Evolutionary conservation across 2,329 filamentous ascomycete species (phyloP).

Genomic region (Aquanectria penicillioides): DNA sequence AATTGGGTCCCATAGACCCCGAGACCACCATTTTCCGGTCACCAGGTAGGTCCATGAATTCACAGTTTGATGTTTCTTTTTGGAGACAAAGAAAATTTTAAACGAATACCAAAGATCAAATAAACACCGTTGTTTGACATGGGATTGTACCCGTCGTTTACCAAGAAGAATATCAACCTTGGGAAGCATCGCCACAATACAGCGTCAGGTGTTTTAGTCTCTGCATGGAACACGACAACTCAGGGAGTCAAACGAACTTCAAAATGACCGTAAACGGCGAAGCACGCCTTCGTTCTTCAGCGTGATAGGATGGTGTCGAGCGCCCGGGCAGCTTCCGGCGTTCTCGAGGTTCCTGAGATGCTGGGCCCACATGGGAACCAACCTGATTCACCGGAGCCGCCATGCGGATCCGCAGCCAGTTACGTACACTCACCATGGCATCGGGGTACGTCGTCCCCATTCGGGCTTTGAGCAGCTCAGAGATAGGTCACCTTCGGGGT

Average conservation of each 20-base stretch:
- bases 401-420: slow-evolving; percentile 17
- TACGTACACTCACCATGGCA: neutral
- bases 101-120: no score
- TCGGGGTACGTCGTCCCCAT: neutral
- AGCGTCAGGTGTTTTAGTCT: no score
- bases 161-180: no score
- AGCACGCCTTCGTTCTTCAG: neutral
- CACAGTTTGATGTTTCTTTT: no score
- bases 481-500: slow-evolving; percentile 1
- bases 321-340: slow-evolving; percentile 10
- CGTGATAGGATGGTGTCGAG: neutral
- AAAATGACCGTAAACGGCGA: neutral
- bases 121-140: no score
- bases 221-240: no score
- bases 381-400: slow-evolving; percentile 7
- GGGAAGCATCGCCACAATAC: no score
- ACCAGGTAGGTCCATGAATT: no score
- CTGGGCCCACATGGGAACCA: neutral
- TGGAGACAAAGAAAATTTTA: no score
- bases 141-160: no score
- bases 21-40: no score
- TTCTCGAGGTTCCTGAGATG: slow-evolving; percentile 4
- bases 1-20: no score
- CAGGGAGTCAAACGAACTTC: neutral
- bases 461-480: neutral